phyloP scores from a whole-genome alignment of 2,329 filamentous ascomycete genomes.

The Fusarium scirpi region DNA sequence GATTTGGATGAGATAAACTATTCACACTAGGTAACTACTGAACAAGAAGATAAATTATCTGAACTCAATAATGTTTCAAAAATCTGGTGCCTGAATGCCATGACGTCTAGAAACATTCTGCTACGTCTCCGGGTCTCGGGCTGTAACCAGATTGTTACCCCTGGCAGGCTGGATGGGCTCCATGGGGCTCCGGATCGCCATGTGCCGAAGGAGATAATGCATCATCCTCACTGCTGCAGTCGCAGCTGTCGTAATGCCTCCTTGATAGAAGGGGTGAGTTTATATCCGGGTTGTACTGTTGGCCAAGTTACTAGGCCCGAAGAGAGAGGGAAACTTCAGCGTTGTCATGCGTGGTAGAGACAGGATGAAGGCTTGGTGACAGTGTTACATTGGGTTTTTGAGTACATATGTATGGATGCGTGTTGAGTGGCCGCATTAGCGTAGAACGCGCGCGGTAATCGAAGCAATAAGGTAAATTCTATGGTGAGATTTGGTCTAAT shows the following conservation, averaged over 20 bases:
- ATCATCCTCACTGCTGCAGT: conserved; percentile 29
- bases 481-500: conserved; percentile 25
- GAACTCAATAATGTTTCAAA: conserved; percentile 21
- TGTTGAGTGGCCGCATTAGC: conserved; percentile 48
- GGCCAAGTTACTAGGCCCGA: conserved; percentile 17
- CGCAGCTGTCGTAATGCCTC: conserved; percentile 19
- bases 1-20: conserved; percentile 1
- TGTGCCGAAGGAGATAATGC: conserved; percentile 35
- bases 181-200: conserved; percentile 39
- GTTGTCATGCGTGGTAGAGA: not conserved
- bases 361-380: conserved; percentile 21
- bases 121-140: conserved; percentile 23
- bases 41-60: not conserved
- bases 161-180: conserved; percentile 30
- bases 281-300: not conserved
- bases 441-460: conserved; percentile 31
- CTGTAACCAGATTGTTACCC: conserved; percentile 37
- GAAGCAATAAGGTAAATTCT: conserved; percentile 28
- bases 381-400: not conserved
- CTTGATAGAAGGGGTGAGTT: conserved; percentile 24
- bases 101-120: conserved; percentile 36
- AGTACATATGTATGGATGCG: conserved; percentile 14
- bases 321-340: not conserved
- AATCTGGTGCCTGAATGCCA: conserved; percentile 33
- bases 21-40: not conserved